Evolutionary conservation across 768 basidiomycete genomes (phyloP), one percentile per base, ranked within the genome.

Genomic region (Tricholoma terreum): DNA sequence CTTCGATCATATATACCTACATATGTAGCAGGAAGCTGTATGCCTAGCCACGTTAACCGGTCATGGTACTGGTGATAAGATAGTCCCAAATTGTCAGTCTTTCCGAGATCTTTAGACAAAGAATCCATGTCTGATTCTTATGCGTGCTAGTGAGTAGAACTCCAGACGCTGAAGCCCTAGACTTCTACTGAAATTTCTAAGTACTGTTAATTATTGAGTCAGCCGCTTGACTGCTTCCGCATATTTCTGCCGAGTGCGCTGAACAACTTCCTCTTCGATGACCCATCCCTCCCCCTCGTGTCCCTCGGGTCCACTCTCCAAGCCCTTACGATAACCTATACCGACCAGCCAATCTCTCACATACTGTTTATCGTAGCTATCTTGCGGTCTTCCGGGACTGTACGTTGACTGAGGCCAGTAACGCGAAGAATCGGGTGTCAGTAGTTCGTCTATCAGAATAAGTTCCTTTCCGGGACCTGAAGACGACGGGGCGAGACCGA

Each of bases 361-460:
- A 66, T 90, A 98, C 73, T 99, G 97, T 74, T 98, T 99, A 71
- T 98, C 97, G 66, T 97, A 98, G 67, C 92, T 93, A 17, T 88
- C 84, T 72, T 97, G 96, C 0, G 85, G 67, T 34, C 81, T 77
- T 4, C 95, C 97, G 3, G 85, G 78, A 30, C 74, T 72, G 73
- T 97, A 98, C 2, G 76, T 80, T 4, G 76, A 79, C 6, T 86
- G 76, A 1, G 94, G 92, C 97, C 97, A 98, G 76, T 98, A 99
- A 31, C 96, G 84, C 15, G 94, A 97, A 11, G 94, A 98, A 71
- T 99, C 97, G 17, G 96, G 95, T 0, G 97, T 98, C 53, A 99
- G 82, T n/a, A 91, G 83, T 69, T 99, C 97, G 71, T 99, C 97
- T 62, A 98, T 87, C 49, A 98, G 82, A 60, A 50, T 40, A n/a